These are phyloP conservation scores for Candida schatavii DNA, from an alignment of 805 yeast species.

Conservation along the genomic window DNA sequence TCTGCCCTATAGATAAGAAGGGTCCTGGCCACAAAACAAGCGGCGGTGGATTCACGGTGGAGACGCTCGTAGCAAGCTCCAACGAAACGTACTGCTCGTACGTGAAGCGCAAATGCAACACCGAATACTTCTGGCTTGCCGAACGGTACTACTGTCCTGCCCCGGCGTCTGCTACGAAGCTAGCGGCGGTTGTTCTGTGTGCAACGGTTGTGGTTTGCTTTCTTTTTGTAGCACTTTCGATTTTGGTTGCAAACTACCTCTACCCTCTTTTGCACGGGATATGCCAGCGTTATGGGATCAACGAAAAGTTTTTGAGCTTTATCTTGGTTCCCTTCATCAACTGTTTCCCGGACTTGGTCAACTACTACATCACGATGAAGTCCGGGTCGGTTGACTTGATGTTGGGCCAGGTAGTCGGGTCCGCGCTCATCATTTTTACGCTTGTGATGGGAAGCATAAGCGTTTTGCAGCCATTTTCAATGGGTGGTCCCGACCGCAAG, in stretches of 20 bases:
- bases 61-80: too few species aligned
- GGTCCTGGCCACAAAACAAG: background rate
- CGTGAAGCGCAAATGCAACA: slow-evolving; percentile 15
- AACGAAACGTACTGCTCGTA: background rate
- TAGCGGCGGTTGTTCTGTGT: background rate
- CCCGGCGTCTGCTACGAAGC: background rate
- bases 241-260: slow-evolving; percentile 33
- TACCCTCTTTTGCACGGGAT: slow-evolving; percentile 28
- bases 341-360: slow-evolving; percentile 36
- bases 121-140: slow-evolving; percentile 25
- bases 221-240: slow-evolving; percentile 25
- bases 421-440: slow-evolving; percentile 30
- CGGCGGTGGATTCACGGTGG: background rate
- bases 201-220: slow-evolving; percentile 12
- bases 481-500: slow-evolving; percentile 14
- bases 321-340: slow-evolving; percentile 35
- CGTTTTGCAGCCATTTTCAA: slow-evolving; percentile 20
- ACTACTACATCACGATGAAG: slow-evolving; percentile 28
- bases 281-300: slow-evolving; percentile 21
- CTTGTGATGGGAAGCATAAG: slow-evolving; percentile 34
- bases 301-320: slow-evolving; percentile 29
- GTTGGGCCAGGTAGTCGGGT: slow-evolving; percentile 38
- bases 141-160: slow-evolving; percentile 25
- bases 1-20: background rate
- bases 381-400: slow-evolving; percentile 30